Evolutionary conservation across 768 basidiomycete species (phyloP), one percentile per base, ranked within the genome.

Genomic region (Exidia glandulosa): DNA sequence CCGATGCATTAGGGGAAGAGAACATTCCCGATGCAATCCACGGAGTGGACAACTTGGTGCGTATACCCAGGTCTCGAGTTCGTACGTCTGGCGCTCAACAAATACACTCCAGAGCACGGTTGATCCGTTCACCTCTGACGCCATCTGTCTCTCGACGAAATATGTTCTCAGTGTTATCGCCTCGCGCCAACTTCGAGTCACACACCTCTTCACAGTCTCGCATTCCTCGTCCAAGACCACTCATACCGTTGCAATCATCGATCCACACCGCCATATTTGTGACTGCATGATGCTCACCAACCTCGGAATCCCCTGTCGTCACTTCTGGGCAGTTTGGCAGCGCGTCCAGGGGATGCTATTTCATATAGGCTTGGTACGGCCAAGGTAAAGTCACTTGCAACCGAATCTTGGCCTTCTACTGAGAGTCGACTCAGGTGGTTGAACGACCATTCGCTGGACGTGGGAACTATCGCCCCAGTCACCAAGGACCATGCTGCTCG

Each of bases 281-380:
- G 72, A 75, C 55, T 75, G 72, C 52, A 69, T 69, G 34, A 73
- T 73, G 70, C 68, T 70, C 2, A 58, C 66, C n/a, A 74, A 70
- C 60, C 61, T 73, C 3, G 71, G 71, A 2, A 48, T 74, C 6
- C 70, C 70, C 2, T 75, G 73, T 56, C 67, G 66, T 2, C 73
- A 74, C 56, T 73, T 68, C 57, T 73, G 70, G 58, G 62, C 63
- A 19, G 68, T 65, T 0, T 64, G 70, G 30, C 60, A 57, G 1
- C 41, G 36, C 0, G 61, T 71, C 32, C 59, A 60, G 3, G 63
- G 59, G 0, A 63, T 73, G 14, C 61, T 63, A 10, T 73, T 75
- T 58, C 65, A 70, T 62, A 25, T 72, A 4, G 66, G 64, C 1
- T 32, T 73, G 4, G 63, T 73, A 34, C 62, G 65, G 25, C 31